A percentile compares a stretch with the other conserved stretches of the same genome.
Conservation (phyloP, 345 rosid species). For the Citrus trifoliata region DNA sequence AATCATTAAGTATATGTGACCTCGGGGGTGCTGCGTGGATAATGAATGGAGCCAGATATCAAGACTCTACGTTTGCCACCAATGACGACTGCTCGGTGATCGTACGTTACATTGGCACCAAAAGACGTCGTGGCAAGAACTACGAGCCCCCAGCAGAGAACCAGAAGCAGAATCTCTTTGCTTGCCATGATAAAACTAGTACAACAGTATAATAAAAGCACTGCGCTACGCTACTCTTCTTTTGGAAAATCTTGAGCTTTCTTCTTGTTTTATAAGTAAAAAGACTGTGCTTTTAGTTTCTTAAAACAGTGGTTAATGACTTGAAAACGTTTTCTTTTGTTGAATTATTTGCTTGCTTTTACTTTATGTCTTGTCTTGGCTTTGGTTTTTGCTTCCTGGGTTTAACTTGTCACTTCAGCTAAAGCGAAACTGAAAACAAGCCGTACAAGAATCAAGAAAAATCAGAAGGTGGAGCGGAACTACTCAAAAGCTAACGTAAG, state of each 20-base stretch:
- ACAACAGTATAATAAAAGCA: neutral
- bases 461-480: too few species aligned
- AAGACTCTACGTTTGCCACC: conserved; percentile 73
- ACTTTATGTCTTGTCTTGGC: neutral
- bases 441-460: neutral
- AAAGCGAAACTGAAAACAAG: neutral
- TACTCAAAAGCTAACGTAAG: neutral
- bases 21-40: conserved; percentile 94
- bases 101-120: conserved; percentile 67
- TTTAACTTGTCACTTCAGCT: neutral
- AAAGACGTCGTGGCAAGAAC: conserved; percentile 37
- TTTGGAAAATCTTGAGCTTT: too few species aligned
- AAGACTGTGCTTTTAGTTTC: neutral
- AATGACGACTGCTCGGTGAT: conserved; percentile 69
- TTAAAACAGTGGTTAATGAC: conserved; percentile 6
- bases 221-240: neutral
- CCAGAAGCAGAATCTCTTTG: conserved; percentile 12
- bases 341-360: neutral
- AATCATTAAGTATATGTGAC: conserved; percentile 19
- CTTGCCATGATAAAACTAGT: conserved; percentile 2
- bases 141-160: conserved; percentile 17
- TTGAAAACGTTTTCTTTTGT: neutral
- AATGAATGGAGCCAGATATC: conserved; percentile 92
- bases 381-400: neutral
- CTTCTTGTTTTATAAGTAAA: too few species aligned